A percentile compares a stretch with the other conserved stretches of the same genome.
Evolutionary conservation across 148 eudicot genomes (phyloP).

Genomic region (Vaccinium darrowii): DNA sequence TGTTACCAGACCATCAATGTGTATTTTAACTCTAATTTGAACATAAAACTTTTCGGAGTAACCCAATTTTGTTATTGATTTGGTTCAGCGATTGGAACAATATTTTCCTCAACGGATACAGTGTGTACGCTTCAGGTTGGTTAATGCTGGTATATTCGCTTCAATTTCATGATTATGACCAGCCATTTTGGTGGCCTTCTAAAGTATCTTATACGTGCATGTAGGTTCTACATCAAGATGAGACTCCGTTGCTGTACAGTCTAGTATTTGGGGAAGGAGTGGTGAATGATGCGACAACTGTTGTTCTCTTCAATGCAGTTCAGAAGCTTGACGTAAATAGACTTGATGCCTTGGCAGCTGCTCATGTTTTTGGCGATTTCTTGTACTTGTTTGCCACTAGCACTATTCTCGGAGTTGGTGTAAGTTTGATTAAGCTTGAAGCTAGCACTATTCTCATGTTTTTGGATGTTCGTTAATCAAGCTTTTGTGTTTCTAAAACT

Average conservation of each 20-base stretch:
- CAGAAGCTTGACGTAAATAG: constrained; percentile 69
- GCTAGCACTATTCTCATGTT: too few species aligned
- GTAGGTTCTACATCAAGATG: constrained; percentile 91
- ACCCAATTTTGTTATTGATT: constrained; percentile 13
- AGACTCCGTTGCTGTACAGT: constrained; percentile 92
- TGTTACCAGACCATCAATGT: neutral
- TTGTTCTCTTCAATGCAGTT: constrained; percentile 93
- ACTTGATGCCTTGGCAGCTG: constrained; percentile 58
- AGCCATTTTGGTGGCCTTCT: neutral
- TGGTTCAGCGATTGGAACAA: constrained; percentile 78
- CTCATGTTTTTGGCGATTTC: constrained; percentile 57
- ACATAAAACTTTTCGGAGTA: neutral
- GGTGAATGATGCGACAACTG: constrained; percentile 97
- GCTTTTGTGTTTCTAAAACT: neutral
- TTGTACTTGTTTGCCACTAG: constrained; percentile 80
- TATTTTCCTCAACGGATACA: constrained; percentile 95
- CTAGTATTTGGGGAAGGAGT: constrained; percentile 98
- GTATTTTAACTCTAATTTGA: neutral
- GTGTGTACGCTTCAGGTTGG: constrained; percentile 97
- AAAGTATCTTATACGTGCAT: neutral
- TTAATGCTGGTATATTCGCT: neutral
- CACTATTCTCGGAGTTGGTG: constrained; percentile 76
- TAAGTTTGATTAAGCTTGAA: constrained; percentile 34
- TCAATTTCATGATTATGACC: neutral
- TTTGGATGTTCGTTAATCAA: neutral